Conservation (phyloP, 106 monocot genomes). For the Apostasia ramifera region DNA sequence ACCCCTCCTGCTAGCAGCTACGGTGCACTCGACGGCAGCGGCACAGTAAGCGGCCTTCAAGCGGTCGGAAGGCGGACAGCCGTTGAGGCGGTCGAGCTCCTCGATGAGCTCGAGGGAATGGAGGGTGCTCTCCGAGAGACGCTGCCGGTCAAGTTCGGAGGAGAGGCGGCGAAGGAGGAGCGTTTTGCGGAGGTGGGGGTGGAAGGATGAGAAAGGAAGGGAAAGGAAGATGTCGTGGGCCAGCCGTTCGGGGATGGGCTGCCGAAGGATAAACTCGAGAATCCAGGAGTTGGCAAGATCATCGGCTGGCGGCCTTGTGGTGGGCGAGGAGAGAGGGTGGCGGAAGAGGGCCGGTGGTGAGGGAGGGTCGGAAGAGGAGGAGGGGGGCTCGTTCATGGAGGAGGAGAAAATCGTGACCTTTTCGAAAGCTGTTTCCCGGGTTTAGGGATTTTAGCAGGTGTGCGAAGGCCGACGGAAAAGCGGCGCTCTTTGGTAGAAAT, state of each 20-base stretch:
- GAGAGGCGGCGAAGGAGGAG: conserved; percentile 34
- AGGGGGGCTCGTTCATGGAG: not conserved
- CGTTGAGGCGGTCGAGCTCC: conserved; percentile 15
- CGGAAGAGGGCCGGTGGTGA: not conserved
- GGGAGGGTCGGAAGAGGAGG: not conserved
- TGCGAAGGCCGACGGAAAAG: no score
- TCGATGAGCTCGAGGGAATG: conserved; percentile 33
- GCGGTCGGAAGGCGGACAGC: not conserved
- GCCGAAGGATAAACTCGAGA: conserved; percentile 45
- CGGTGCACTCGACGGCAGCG: conserved; percentile 19
- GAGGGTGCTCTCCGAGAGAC: conserved; percentile 18
- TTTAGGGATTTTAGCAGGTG: no score
- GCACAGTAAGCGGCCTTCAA: conserved; percentile 34
- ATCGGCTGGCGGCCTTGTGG: not conserved
- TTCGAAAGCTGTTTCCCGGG: no score
- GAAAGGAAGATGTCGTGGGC: conserved; percentile 17
- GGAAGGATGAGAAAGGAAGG: conserved; percentile 16
- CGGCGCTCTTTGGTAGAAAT: no score
- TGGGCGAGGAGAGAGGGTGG: not conserved
- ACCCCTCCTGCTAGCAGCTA: conserved; percentile 1
- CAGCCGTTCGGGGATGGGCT: conserved; percentile 28
- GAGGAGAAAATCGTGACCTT: not conserved
- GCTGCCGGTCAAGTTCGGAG: conserved; percentile 12
- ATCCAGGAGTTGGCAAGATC: conserved; percentile 15
- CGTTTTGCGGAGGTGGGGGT: conserved; percentile 29